Conservation (phyloP, 345 rosid genomes). For the Erodium maritimum region DNA sequence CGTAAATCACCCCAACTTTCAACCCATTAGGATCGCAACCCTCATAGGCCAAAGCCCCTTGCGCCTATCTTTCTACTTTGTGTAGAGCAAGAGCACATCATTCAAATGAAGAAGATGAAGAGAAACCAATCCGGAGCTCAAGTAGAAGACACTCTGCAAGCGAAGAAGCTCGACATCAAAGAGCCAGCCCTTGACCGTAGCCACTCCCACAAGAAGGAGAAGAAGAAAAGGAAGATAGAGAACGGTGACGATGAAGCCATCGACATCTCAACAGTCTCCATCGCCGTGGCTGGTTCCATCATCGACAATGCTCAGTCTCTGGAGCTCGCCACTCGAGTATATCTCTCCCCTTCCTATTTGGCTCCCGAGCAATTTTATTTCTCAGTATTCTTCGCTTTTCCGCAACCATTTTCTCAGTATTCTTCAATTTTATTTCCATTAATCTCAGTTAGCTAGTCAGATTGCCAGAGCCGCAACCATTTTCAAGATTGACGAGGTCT, state of each 20-base stretch:
- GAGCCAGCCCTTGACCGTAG: neutral
- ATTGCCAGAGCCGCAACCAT: constrained; percentile 90
- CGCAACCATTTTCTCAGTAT: constrained; percentile 56
- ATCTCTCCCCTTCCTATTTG: constrained; percentile 7
- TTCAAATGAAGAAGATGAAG: neutral
- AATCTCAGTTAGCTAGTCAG: constrained; percentile 73
- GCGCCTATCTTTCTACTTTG: too few relatives aligned
- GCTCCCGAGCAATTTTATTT: neutral
- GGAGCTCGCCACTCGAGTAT: constrained; percentile 87
- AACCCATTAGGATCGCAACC: too few relatives aligned
- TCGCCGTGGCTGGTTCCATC: constrained; percentile 93
- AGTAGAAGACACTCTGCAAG: neutral
- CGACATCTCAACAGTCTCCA: constrained; percentile 49
- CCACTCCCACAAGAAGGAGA: constrained; percentile 10
- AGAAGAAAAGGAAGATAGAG: constrained; percentile 19
- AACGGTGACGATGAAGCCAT: constrained; percentile 10
- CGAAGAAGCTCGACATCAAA: neutral
- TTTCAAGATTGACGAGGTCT: constrained; percentile 81
- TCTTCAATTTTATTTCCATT: neutral
- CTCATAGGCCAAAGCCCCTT: too few relatives aligned
- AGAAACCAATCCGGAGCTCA: neutral
- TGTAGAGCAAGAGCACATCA: too few relatives aligned
- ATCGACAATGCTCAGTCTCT: constrained; percentile 87
- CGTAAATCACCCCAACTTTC: too few relatives aligned
- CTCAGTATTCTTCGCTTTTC: constrained; percentile 11